These are phyloP conservation scores for Cyberlindnera suaveolens DNA, from an alignment of 805 yeast genomes.

Conservation along the genomic window DNA sequence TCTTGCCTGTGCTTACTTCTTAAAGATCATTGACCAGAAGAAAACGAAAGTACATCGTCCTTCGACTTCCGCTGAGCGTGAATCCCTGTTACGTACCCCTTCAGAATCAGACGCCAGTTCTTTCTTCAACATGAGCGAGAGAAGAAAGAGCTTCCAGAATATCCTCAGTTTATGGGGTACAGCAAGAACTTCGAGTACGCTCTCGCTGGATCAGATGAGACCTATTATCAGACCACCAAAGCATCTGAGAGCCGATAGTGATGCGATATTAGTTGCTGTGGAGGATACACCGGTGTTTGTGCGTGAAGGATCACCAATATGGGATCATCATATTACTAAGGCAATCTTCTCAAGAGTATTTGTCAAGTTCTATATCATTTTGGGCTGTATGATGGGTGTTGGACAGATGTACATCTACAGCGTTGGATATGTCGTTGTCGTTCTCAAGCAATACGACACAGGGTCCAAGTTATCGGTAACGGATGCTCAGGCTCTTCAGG, in stretches of 20 bases:
- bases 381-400: slow-evolving; percentile 53
- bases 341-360: slow-evolving; percentile 28
- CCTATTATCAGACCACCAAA: slow-evolving; percentile 9
- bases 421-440: slow-evolving; percentile 65
- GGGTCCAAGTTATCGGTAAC: slow-evolving; percentile 27
- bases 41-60: slow-evolving; percentile 4
- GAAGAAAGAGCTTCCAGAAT: slow-evolving; percentile 16
- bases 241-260: slow-evolving; percentile 9
- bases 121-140: slow-evolving; percentile 7
- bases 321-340: slow-evolving; percentile 22
- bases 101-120: slow-evolving; percentile 4
- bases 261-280: slow-evolving; percentile 23
- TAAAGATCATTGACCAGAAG: slow-evolving; percentile 19
- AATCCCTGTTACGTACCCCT: slow-evolving; percentile 5
- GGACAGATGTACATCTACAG: slow-evolving; percentile 71
- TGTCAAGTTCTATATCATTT: slow-evolving; percentile 45
- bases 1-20: slow-evolving; percentile 26
- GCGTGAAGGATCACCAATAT: slow-evolving; percentile 20
- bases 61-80: slow-evolving; percentile 6
- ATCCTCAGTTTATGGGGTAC: slow-evolving; percentile 24
- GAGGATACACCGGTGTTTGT: slow-evolving; percentile 26
- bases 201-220: slow-evolving; percentile 10
- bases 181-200: slow-evolving; percentile 22
- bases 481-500: slow-evolving; percentile 62
- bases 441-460: slow-evolving; percentile 30